Percentiles rank a stretch among this genome's conserved stretches.
Conservation (phyloP, 306 rosid species). For the Phaseolus lunatus region DNA sequence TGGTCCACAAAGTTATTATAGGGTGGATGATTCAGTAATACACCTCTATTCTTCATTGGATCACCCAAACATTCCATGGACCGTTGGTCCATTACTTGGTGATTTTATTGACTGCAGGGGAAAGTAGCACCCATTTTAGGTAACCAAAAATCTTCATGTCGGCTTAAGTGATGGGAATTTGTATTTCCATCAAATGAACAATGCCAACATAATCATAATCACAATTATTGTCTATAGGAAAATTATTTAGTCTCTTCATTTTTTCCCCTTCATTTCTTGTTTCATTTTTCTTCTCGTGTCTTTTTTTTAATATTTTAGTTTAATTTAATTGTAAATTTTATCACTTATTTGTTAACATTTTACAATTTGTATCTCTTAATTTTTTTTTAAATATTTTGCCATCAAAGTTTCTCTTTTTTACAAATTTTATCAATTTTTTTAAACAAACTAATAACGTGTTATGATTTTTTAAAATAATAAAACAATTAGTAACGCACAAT, state of each 20-base stretch:
- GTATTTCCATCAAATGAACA: constrained; percentile 41
- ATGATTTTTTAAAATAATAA: too few species aligned
- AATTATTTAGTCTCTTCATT: neutral
- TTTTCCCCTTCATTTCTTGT: neutral
- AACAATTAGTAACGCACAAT: too few species aligned
- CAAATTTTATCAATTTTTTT: too few species aligned
- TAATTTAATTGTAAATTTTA: too few species aligned
- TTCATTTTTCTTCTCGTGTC: constrained; percentile 3
- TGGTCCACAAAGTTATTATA: constrained; percentile 57
- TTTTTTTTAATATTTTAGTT: too few species aligned
- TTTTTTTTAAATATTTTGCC: too few species aligned
- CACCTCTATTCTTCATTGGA: constrained; percentile 55
- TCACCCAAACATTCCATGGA: constrained; percentile 53
- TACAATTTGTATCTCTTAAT: too few species aligned
- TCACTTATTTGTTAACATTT: too few species aligned
- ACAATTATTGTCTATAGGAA: constrained; percentile 47
- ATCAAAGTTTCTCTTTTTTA: too few species aligned
- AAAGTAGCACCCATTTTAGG: constrained; percentile 53
- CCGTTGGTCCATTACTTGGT: constrained; percentile 53
- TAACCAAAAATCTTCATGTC: constrained; percentile 57
- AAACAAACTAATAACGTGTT: too few species aligned
- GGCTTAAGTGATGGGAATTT: constrained; percentile 55
- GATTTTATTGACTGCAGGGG: constrained; percentile 51
- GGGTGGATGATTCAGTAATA: constrained; percentile 49
- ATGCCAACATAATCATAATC: constrained; percentile 55